These are phyloP conservation scores for Exophiala mesophila DNA, from an alignment of 2,329 filamentous ascomycete genomes.

Conservation along the genomic window DNA sequence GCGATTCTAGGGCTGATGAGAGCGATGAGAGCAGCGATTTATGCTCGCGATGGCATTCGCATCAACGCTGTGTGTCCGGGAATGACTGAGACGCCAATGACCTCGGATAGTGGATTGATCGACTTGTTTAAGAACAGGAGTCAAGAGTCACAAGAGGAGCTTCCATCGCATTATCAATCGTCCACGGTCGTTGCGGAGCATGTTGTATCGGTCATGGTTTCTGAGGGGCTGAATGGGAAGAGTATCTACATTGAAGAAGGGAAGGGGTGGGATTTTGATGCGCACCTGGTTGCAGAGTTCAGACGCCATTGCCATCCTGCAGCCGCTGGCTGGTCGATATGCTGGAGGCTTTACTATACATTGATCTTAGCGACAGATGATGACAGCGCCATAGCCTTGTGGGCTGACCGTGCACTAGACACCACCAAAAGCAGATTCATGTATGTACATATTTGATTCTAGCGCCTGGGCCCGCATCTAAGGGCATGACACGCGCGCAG, in stretches of 20 bases:
- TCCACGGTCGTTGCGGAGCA: constrained; percentile 5
- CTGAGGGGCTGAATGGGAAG: constrained; percentile 35
- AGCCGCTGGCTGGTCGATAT: too few relatives aligned
- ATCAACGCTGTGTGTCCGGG: constrained; percentile 41
- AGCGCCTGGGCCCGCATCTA: too few relatives aligned
- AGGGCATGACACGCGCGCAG: too few relatives aligned
- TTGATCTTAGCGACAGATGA: too few relatives aligned
- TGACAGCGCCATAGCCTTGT: too few relatives aligned
- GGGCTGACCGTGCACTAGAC: too few relatives aligned
- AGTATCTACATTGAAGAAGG: constrained; percentile 42
- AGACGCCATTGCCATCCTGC: too few relatives aligned
- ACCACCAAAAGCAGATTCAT: too few relatives aligned
- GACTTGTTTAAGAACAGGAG: constrained; percentile 32
- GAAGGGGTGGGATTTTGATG: constrained; percentile 41
- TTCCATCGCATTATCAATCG: constrained; percentile 5
- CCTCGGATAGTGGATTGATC: constrained; percentile 30
- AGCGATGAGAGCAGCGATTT: constrained; percentile 34
- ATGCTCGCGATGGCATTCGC: constrained; percentile 40
- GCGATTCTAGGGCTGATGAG: constrained; percentile 48
- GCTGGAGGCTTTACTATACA: too few relatives aligned
- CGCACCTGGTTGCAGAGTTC: constrained; percentile 35
- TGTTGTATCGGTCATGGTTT: constrained; percentile 12
- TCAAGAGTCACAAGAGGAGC: background rate
- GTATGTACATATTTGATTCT: too few relatives aligned
- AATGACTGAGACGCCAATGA: constrained; percentile 30